Evolutionary conservation across 2,329 filamentous ascomycete genomes (phyloP).

Genomic region (Diaporthe ampelina): DNA sequence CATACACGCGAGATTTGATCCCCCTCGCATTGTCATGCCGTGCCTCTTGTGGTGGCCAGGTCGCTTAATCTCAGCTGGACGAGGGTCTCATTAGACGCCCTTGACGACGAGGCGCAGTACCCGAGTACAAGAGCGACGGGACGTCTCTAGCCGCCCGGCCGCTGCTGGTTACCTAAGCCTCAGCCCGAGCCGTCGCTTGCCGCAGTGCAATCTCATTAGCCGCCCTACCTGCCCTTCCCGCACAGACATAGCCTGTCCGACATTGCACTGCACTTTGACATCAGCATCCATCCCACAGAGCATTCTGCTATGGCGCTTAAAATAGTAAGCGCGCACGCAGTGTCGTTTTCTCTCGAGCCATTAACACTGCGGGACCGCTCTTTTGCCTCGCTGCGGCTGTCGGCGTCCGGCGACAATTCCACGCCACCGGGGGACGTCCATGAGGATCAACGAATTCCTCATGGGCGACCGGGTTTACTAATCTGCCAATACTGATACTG

Average conservation of each 20-base stretch:
- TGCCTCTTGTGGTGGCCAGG: neutral
- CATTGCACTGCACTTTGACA: conserved; percentile 8
- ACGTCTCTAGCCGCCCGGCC: conserved; percentile 20
- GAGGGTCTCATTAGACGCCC: conserved; percentile 35
- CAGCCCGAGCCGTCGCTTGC: neutral
- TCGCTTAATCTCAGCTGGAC: conserved; percentile 33
- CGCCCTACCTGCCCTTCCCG: conserved; percentile 19
- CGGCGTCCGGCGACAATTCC: neutral
- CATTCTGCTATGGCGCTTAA: conserved; percentile 21
- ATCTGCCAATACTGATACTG: neutral
- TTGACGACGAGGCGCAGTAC: conserved; percentile 12
- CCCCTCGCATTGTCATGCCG: conserved; percentile 1
- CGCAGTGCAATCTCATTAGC: conserved; percentile 28
- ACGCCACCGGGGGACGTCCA: neutral
- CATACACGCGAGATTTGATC: conserved; percentile 32
- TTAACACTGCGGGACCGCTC: neutral
- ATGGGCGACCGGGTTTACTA: neutral
- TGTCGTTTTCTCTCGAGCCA: conserved; percentile 4
- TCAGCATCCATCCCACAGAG: conserved; percentile 9
- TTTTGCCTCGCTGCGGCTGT: neutral
- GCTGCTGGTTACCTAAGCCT: conserved; percentile 31
- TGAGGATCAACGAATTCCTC: neutral
- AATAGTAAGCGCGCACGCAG: conserved; percentile 30
- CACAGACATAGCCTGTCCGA: neutral
- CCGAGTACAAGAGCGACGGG: neutral